These are phyloP conservation scores for Neckera pumila DNA, from an alignment of 225 moss, liverwort and hornwort species.

Conservation along the genomic window DNA sequence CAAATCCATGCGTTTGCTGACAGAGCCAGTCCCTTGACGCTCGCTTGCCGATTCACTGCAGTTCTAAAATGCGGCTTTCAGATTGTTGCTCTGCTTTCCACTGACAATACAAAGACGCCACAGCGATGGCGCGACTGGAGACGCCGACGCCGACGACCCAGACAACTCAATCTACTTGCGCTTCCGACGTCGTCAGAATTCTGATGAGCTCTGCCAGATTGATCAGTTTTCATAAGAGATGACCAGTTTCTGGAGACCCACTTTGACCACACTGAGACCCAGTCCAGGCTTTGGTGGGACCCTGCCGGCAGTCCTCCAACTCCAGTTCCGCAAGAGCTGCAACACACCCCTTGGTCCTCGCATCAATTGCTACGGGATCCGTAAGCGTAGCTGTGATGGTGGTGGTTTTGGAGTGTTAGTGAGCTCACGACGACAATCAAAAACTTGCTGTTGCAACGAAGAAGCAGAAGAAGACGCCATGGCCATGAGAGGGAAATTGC, in stretches of 20 bases:
- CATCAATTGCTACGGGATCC: background rate
- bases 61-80: background rate
- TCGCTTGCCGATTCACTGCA: background rate
- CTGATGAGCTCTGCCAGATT: background rate
- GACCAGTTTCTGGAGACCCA: background rate
- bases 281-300: constrained; percentile 4
- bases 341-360: background rate
- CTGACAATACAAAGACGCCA: background rate
- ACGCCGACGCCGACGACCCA: background rate
- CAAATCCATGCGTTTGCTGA: background rate
- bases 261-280: background rate
- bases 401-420: background rate
- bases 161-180: background rate
- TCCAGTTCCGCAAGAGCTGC: background rate
- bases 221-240: background rate
- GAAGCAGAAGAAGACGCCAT: background rate
- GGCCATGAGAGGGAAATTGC: constrained; percentile 30
- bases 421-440: background rate
- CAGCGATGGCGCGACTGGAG: background rate
- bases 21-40: accelerated
- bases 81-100: background rate
- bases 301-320: background rate
- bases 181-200: background rate
- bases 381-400: background rate
- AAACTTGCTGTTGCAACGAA: background rate